Evolutionary conservation across 164 flowering plant genomes (phyloP), one percentile per base, ranked within the genome.

Genomic region (Vitis rotundifolia): DNA sequence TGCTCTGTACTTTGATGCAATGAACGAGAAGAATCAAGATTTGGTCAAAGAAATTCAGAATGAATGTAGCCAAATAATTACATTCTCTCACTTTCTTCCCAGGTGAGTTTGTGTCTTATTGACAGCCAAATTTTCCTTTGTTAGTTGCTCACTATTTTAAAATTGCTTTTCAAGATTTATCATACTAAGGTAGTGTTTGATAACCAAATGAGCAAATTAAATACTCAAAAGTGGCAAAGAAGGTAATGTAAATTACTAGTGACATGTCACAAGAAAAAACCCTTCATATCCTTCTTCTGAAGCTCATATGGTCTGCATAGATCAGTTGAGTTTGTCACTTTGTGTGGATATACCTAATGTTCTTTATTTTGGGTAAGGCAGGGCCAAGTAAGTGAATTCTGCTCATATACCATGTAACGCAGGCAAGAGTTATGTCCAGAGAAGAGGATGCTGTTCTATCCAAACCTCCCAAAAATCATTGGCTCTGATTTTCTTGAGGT

Each of bases 401-500:
- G 55, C 3, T 19, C 61, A 18, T 15, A 3, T 73, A 31, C 48
- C 49, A 12, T 68, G 44, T 54, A 37, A 22, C 50, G 55, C 77
- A 93, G 96, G 89, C 94, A 82, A 76, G 98, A 93, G 74, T 73
- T 93, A 10, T 89, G 98, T 67, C 98, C 98, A 44, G 96, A 93
- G 81, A 93, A 93, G 76, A 87, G 94, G 73, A 90, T 93, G 98
- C 78, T 93, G 31, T 91, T 91, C 78, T 91, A 93, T 70, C 96
- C 98, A 9, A 81, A 87, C 58, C 93, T 91, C 66, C 98, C 92
- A 3, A 90, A 91, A 73, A 87, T 92, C 16, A 86, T 88, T 67
- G 98, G 94, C 26, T 92, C 96, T 1, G 88, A 92, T 77, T 71
- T 22, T 70, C 86, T 92, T n/a, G 92, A 91, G 78, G 68, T 51